Evolutionary conservation across 768 basidiomycete genomes (phyloP).

Genomic region (Postia placenta): DNA sequence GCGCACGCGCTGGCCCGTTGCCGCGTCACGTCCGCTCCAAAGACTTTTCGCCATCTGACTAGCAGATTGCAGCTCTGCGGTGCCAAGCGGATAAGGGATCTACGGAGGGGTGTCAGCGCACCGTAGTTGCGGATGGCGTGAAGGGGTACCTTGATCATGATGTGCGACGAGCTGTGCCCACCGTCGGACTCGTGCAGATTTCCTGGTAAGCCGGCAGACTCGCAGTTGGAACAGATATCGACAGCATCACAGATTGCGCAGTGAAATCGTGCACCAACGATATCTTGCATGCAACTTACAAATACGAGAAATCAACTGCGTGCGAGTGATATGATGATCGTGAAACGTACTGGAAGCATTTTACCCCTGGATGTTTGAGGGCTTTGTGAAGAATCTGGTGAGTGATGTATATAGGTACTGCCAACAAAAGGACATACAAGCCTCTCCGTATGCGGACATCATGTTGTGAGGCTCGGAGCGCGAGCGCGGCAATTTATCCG

Average conservation of each 20-base stretch:
- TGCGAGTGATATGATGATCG: background rate
- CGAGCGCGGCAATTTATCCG: constrained; percentile 47
- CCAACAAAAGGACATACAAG: constrained; percentile 38
- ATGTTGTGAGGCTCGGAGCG: constrained; percentile 32
- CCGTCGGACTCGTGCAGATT: constrained; percentile 73
- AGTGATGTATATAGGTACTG: background rate
- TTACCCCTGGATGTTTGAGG: constrained; percentile 73
- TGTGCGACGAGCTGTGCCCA: constrained; percentile 80
- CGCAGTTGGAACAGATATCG: constrained; percentile 85
- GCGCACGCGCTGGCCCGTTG: constrained; percentile 30
- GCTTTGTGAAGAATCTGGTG: constrained; percentile 33
- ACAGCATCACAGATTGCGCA: constrained; percentile 84
- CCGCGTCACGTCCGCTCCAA: constrained; percentile 74
- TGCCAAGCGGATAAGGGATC: constrained; percentile 84
- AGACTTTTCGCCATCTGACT: constrained; percentile 68
- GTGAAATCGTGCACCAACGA: constrained; percentile 89
- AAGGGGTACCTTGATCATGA: constrained; percentile 79
- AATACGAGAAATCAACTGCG: background rate
- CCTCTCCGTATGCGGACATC: constrained; percentile 30
- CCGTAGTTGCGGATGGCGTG: background rate
- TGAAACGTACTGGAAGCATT: constrained; percentile 74
- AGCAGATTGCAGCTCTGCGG: constrained; percentile 66
- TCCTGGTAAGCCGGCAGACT: constrained; percentile 79
- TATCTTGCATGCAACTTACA: constrained; percentile 77
- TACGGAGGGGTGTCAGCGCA: constrained; percentile 23